phyloP scores from a whole-genome alignment of 495 filamentous ascomycete genomes.

The Staphylotrichum longicolle region DNA sequence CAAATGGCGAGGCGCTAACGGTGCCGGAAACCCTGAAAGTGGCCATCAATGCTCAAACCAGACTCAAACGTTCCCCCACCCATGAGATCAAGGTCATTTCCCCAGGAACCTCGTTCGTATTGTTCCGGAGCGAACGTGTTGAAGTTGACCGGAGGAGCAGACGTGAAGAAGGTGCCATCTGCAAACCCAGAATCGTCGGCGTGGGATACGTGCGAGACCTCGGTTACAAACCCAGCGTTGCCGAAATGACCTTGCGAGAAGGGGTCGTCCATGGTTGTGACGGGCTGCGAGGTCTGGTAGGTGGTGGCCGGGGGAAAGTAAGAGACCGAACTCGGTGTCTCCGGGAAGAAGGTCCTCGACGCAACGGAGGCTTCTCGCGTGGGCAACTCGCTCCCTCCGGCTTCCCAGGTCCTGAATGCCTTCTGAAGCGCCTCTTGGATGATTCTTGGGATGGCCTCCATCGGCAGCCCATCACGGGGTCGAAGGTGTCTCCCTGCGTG shows the following conservation, averaged over 20 bases:
- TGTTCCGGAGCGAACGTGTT: conserved; percentile 11
- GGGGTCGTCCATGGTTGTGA: neutral
- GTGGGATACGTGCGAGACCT: neutral
- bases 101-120: conserved; percentile 7
- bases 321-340: neutral
- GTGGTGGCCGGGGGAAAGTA: conserved; percentile 3
- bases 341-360: conserved; percentile 15
- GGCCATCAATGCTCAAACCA: neutral
- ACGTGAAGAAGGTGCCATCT: conserved; percentile 8
- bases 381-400: conserved; percentile 14
- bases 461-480: conserved; percentile 19
- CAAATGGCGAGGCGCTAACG: neutral
- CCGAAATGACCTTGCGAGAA: neutral
- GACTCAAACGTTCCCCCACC: neutral
- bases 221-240: neutral
- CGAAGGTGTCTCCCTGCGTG: conserved; percentile 21
- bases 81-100: conserved; percentile 5
- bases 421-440: conserved; percentile 28
- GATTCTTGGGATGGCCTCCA: conserved; percentile 27
- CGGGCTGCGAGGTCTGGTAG: conserved; percentile 11
- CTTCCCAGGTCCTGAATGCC: conserved; percentile 29
- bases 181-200: conserved; percentile 15
- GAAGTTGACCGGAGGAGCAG: conserved; percentile 8
- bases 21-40: conserved; percentile 10
- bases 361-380: conserved; percentile 11